Base-by-base conservation (phyloP, 164 flowering plant genomes). In the Tetrastigma voinierianum region DNA sequence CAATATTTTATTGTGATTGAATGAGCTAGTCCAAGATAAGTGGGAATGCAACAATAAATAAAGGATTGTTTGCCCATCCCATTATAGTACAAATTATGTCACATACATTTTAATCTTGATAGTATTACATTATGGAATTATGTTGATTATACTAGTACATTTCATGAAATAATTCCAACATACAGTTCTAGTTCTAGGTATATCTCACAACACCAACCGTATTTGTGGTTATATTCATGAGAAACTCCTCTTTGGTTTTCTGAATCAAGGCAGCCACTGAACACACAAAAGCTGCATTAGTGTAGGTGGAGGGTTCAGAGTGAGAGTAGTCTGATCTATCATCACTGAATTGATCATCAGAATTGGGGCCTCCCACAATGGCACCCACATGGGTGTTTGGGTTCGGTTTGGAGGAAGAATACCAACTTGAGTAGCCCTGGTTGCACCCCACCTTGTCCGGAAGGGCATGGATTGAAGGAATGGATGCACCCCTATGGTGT, bases 401-500 rank as follows among this genome's bases (percentile, higher is more conserved):
- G 55, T 89, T 85, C 0, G 87, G 84, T 1, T 62, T 56, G 46
- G 17, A 15, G 0, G 82, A 67, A 17, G 51, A 19, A 70, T 64
- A 85, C 80, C 85, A 89, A 25, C n/a, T 65, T 1, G 82, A 74
- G 60, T 51, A 62, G 19, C 87, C 95, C 16, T 82, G 84, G 14
- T 77, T 72, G 78, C 97, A 91, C 1, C 80, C 85, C 7, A 89
- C 66, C 67, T 84, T 86, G 13, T 46, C 65, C 10, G 86, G 88
- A 54, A 70, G 84, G n/a, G 21, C 52, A 10, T 46, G 24, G 17
- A 83, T 76, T 3, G 93, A 86, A 7, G 91, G 90, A 11, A 89
- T 71, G 23, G 97, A 91, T 18, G 93, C 70, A n/a, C 83, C 95
- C 72, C 97, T 81, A 45, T 89, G 97, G 82, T 91, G 97, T 51